A percentile compares a stretch with the other conserved stretches of the same genome.
Conservation (phyloP, 805 yeast genomes). For the Zygoascus biomembranicola region DNA sequence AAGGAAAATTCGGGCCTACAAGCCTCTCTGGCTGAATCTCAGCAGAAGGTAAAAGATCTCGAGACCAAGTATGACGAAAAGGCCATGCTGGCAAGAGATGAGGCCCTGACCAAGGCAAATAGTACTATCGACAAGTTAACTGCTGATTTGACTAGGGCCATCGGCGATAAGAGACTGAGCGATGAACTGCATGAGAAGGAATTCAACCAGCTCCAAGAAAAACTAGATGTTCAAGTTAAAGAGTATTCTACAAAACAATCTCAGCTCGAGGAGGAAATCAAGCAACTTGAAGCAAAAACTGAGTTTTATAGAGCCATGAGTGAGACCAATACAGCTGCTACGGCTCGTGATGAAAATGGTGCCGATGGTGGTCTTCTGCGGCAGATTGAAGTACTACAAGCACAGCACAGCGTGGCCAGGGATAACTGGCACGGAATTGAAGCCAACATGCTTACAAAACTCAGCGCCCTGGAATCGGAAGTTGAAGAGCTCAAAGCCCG, state of each 20-base stretch:
- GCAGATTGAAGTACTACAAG: constrained; percentile 50
- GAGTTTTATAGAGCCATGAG: constrained; percentile 58
- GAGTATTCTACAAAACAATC: constrained; percentile 21
- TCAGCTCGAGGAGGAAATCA: constrained; percentile 19
- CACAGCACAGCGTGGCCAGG: constrained; percentile 66
- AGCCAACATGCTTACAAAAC: constrained; percentile 45
- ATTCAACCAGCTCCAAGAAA: constrained; percentile 16
- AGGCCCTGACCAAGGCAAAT: constrained; percentile 23
- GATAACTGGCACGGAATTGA: constrained; percentile 82
- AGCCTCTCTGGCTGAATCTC: constrained; percentile 9
- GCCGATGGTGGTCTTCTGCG: constrained; percentile 23
- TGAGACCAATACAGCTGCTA: constrained; percentile 38
- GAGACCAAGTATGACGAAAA: constrained; percentile 23
- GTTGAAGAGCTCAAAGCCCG: constrained; percentile 12
- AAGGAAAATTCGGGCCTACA: constrained; percentile 13
- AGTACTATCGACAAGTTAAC: constrained; percentile 20
- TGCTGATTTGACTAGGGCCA: constrained; percentile 27
- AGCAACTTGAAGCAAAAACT: constrained; percentile 57
- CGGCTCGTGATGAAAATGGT: constrained; percentile 19
- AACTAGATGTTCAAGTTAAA: constrained; percentile 27
- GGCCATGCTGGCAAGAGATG: constrained; percentile 20
- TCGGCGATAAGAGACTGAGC: constrained; percentile 21
- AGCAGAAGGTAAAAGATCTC: constrained; percentile 24
- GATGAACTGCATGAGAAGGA: constrained; percentile 25
- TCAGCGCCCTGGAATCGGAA: constrained; percentile 27